Conservation (phyloP, 345 rosid genomes). For the Corymbia maculata region DNA sequence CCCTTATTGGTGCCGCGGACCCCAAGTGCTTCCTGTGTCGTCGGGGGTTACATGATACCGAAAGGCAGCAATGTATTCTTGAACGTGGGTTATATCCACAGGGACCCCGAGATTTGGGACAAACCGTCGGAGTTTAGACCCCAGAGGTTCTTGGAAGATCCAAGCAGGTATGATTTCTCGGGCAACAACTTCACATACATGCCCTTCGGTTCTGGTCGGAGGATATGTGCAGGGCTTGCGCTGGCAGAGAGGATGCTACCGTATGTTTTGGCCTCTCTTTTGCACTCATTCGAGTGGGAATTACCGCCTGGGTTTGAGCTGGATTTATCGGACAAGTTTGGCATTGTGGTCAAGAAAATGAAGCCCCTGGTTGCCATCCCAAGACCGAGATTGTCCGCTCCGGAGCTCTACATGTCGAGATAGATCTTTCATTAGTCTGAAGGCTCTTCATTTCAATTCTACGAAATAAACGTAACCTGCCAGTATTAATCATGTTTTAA, state of each 20-base stretch:
- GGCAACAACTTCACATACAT: not conserved
- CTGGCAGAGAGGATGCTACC: not conserved
- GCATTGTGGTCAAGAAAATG: not conserved
- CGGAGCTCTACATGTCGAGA: not conserved
- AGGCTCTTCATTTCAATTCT: not conserved
- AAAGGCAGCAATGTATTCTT: not conserved
- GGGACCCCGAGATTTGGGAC: not conserved
- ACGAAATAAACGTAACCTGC: not conserved
- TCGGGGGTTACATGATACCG: not conserved
- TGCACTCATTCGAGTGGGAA: not conserved
- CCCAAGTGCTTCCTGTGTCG: not conserved
- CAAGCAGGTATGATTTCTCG: not conserved
- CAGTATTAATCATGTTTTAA: not conserved
- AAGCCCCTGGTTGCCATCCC: not conserved
- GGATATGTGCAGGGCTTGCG: not conserved
- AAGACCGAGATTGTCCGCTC: not conserved
- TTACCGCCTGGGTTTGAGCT: not conserved
- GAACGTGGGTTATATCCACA: not conserved
- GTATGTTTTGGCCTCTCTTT: not conserved
- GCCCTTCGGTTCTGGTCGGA: not conserved
- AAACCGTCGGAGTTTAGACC: not conserved
- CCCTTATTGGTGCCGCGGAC: not conserved
- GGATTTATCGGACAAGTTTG: not conserved
- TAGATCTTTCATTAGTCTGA: not conserved
- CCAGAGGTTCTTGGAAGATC: not conserved